Base-by-base conservation (phyloP, 345 rosid genomes). In the Dipteronia dyeriana region DNA sequence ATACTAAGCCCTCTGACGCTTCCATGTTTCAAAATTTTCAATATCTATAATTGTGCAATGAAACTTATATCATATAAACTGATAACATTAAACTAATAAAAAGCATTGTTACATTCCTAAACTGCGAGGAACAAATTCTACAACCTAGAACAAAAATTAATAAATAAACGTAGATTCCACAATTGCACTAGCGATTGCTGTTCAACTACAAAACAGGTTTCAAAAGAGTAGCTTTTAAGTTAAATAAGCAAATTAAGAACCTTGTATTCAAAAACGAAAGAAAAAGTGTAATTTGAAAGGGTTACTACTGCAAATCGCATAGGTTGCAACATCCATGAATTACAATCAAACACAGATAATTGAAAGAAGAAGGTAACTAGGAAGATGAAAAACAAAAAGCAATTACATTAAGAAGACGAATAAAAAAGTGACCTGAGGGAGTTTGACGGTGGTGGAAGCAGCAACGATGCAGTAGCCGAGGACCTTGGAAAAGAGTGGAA, bases 381-480 rank as follows among this genome's bases (percentile, higher is more conserved):
- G 23, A 39, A 13, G 16, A 56, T 23, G 14, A 17, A 75, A 19
- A 41, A 8, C 11, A 22, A 54, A 22, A 17, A 22, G 22, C 49
- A 45, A 45, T 10, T 9, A 45, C 49, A 10, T 45, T 9, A 11
- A 45, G 12, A 45, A 45, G 49, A 45, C 13, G 47, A 49, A 34
- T 22, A 39, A 20, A 49, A 14, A 22, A 38, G 13, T 45, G 41
- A 88, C 95, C 97, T 92, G 97, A 59, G 99, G 99, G 77, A 96
- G 87, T 74, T 96, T 96, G 85, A 96, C 98, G 76, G 97, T 91
- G 86, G 97, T 91, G 80, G 98, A 96, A 79, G 94, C 93, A 68
- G 94, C 95, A 51, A 95, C 97, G 87, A 95, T 92, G 83, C 81
- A 81, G 76, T 95, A 93, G 78, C 99, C 99, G 16, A 95, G 97